A percentile compares a stretch with the other conserved stretches of the same genome.
These are phyloP conservation scores for Syzygium jambos DNA, from an alignment of 345 rosid genomes.

Conservation along the genomic window DNA sequence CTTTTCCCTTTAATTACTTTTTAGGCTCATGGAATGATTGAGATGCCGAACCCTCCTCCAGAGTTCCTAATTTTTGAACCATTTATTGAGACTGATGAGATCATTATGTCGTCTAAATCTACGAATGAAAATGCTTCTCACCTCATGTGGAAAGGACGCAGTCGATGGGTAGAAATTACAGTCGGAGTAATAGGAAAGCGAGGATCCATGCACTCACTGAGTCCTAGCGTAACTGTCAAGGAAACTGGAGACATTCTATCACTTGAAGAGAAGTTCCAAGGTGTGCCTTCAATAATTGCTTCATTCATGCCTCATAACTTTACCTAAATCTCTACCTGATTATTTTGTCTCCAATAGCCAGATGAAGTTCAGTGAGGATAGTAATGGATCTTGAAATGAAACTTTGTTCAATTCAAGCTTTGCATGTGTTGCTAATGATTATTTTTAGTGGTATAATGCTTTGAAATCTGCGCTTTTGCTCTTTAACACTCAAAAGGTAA, in stretches of 20 bases:
- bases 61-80: constrained; percentile 80
- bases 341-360: background rate
- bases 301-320: background rate
- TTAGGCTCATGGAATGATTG: constrained; percentile 86
- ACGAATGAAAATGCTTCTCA: constrained; percentile 12
- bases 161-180: constrained; percentile 83
- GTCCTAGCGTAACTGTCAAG: constrained; percentile 86
- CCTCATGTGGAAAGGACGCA: constrained; percentile 68
- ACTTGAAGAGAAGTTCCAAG: constrained; percentile 97
- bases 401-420: background rate
- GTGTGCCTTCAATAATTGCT: constrained; percentile 12
- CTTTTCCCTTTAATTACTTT: background rate
- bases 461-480: background rate
- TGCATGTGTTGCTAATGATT: background rate
- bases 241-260: constrained; percentile 88
- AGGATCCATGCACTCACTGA: constrained; percentile 76
- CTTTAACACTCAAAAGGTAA: background rate
- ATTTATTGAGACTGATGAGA: constrained; percentile 84
- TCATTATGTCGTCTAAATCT: constrained; percentile 53
- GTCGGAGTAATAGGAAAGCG: constrained; percentile 71
- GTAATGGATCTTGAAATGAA: background rate
- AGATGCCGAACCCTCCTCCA: constrained; percentile 93
- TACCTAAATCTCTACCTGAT: background rate
- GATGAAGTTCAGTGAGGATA: background rate
- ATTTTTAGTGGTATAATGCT: background rate